These are phyloP conservation scores for Candida hispaniensis DNA, from an alignment of 805 yeast genomes.

Conservation along the genomic window DNA sequence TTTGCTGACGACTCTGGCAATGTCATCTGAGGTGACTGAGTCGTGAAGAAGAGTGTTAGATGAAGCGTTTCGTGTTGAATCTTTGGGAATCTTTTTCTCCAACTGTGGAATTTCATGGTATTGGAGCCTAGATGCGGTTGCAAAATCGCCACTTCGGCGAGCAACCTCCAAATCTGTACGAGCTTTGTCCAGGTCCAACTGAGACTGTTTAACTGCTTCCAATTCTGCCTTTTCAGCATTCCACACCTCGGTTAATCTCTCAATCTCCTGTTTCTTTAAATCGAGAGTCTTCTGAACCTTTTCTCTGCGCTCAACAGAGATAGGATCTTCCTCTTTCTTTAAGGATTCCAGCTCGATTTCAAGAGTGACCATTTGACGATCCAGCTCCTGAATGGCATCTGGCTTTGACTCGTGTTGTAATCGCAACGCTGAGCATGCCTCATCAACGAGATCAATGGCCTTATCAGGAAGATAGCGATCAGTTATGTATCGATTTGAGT, in stretches of 20 bases:
- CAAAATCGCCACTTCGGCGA: slow-evolving; percentile 79
- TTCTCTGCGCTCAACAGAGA: slow-evolving; percentile 69
- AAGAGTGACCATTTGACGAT: slow-evolving; percentile 82
- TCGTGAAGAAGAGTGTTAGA: slow-evolving; percentile 55
- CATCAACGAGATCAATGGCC: slow-evolving; percentile 94
- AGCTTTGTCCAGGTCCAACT: slow-evolving; percentile 75
- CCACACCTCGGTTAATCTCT: slow-evolving; percentile 74
- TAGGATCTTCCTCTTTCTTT: slow-evolving; percentile 80
- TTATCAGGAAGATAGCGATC: slow-evolving; percentile 91
- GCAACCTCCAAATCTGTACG: slow-evolving; percentile 70
- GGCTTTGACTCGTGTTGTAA: slow-evolving; percentile 96
- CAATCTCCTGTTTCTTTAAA: slow-evolving; percentile 51
- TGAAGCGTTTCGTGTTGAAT: slow-evolving; percentile 37
- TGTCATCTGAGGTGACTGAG: slow-evolving; percentile 87
- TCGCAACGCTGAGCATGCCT: slow-evolving; percentile 90
- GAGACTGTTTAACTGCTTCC: slow-evolving; percentile 66
- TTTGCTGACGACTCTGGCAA: slow-evolving; percentile 80
- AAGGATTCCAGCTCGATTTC: slow-evolving; percentile 91
- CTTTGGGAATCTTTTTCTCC: slow-evolving; percentile 48
- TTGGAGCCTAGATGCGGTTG: slow-evolving; percentile 77
- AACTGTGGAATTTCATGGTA: slow-evolving; percentile 78
- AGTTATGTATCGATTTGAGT: slow-evolving; percentile 81
- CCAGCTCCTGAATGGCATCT: slow-evolving; percentile 81
- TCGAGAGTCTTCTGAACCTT: slow-evolving; percentile 59
- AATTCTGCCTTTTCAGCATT: slow-evolving; percentile 68